Percentiles rank a stretch among this genome's conserved stretches.
phyloP scores from a whole-genome alignment of 108 stramenopile species.

The Nitzschia palea region DNA sequence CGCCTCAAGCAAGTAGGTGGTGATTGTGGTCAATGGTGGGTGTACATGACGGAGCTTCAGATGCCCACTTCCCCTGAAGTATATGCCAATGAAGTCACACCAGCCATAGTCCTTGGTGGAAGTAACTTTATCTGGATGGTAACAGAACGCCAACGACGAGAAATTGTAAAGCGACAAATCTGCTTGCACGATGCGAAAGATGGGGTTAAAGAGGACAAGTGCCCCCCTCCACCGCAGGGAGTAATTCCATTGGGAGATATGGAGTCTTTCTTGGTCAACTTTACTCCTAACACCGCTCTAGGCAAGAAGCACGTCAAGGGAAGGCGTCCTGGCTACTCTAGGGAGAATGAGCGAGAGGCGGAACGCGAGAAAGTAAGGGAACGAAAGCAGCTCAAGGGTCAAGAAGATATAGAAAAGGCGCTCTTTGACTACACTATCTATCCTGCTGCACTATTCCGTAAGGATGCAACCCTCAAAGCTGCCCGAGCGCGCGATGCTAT shows the following conservation, averaged over 20 bases:
- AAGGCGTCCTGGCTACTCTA: slow-evolving; percentile 79
- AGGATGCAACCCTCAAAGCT: slow-evolving; percentile 87
- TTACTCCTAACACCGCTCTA: slow-evolving; percentile 84
- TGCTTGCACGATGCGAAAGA: slow-evolving; percentile 48
- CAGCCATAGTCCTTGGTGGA: slow-evolving; percentile 78
- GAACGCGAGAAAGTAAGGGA: slow-evolving; percentile 76
- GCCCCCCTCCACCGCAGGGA: slow-evolving; percentile 70
- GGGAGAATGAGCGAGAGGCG: slow-evolving; percentile 59
- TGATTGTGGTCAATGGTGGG: slow-evolving; percentile 89
- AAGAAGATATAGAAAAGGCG: slow-evolving; percentile 86
- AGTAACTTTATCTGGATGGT: slow-evolving; percentile 87
- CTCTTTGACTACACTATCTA: slow-evolving; percentile 89
- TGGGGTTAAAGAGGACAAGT: slow-evolving; percentile 28
- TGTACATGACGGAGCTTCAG: slow-evolving; percentile 86
- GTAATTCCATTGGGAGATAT: slow-evolving; percentile 85
- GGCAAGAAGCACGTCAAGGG: slow-evolving; percentile 78
- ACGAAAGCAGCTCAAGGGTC: slow-evolving; percentile 85
- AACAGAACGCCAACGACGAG: slow-evolving; percentile 78
- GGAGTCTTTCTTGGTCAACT: slow-evolving; percentile 84
- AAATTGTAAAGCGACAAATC: slow-evolving; percentile 67
- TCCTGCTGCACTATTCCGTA: slow-evolving; percentile 82
- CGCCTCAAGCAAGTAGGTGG: slow-evolving; percentile 25
- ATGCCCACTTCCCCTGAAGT: slow-evolving; percentile 84
- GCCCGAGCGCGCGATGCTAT: slow-evolving; percentile 71
- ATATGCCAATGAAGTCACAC: slow-evolving; percentile 79